Base-by-base conservation (phyloP, 2,329 filamentous ascomycete genomes). In the Xylariaceae sp. region DNA sequence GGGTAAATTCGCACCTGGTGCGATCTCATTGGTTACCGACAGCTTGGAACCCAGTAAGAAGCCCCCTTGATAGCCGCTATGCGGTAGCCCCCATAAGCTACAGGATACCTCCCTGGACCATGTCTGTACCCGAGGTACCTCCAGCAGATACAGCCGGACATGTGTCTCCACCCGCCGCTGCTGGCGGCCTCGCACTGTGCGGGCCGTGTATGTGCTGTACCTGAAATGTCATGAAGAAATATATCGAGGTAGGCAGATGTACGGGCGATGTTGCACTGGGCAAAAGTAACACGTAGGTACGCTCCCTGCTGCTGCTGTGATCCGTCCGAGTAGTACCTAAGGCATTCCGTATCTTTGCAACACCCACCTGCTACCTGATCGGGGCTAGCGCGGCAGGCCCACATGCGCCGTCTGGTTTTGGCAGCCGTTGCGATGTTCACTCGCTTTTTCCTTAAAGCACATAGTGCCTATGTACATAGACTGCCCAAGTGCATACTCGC, bases 11-110 rank as follows among this genome's bases (percentile, higher is more conserved):
- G 52, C 11, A n/a, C 18, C 13, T 23, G 8, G 11, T 13, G 42
- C 15, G 7, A 44, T 49, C 1, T 66, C 34, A 69, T 69, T 70
- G 68, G 68, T 68, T 69, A 68, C 68, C 68, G 61, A 61, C 64
- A 37, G 53, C 50, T 17, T 47, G 68, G 68, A 60, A 68, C 62
- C 55, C 62, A 64, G 64, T 61, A 15, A 61, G 35, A 44, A 2
- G 1, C 13, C 2, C 11, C 11, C 4, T n/a, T 6, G n/a, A 13
- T 63, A 56, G 62, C 55, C 62, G 62, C 62, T 60, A 62, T 35
- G 39, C 44, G 35, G 34, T 15, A 37, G 53, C 50, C 58, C 57
- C 58, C 48, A 34, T 11, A 53, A 53, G 39, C 23, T 50, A 4
- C 23, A 15, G 37, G 23, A 11, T 53, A 10, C 15, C 42, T 34